A percentile compares a stretch with the other conserved stretches of the same genome.
Conservation (phyloP, 495 filamentous ascomycete genomes). For the Aspergillus baeticus region DNA sequence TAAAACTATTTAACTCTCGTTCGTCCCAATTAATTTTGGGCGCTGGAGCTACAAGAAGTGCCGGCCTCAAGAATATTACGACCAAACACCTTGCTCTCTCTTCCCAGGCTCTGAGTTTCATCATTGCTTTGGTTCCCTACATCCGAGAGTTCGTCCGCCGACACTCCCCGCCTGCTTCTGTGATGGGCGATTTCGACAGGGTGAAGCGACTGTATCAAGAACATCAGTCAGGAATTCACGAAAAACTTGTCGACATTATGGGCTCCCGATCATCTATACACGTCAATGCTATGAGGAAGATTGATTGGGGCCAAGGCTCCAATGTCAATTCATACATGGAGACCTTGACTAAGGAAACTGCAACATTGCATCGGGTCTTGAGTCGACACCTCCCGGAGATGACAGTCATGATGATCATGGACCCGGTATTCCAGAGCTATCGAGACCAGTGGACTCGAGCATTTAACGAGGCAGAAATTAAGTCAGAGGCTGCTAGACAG, state of each 20-base stretch:
- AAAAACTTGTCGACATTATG: slow-evolving; percentile 97
- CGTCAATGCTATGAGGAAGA: slow-evolving; percentile 70
- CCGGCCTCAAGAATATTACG: slow-evolving; percentile 93
- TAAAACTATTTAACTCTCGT: slow-evolving; percentile 91
- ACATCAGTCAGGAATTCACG: slow-evolving; percentile 89
- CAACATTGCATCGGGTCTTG: slow-evolving; percentile 82
- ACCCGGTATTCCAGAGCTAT: slow-evolving; percentile 84
- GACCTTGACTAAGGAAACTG: slow-evolving; percentile 83
- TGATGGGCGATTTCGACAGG: slow-evolving; percentile 92
- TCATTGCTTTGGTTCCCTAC: slow-evolving; percentile 84
- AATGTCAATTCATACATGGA: slow-evolving; percentile 80
- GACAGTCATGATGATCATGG: slow-evolving; percentile 83
- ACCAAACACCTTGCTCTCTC: slow-evolving; percentile 93
- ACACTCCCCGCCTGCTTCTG: slow-evolving; percentile 60
- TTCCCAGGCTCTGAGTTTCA: slow-evolving; percentile 84
- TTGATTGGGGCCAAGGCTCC: slow-evolving; percentile 66
- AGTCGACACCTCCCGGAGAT: slow-evolving; percentile 79
- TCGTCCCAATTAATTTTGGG: slow-evolving; percentile 93
- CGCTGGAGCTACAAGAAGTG: slow-evolving; percentile 86
- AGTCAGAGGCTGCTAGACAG: slow-evolving; percentile 63
- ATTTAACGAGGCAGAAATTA: slow-evolving; percentile 64
- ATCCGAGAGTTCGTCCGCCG: slow-evolving; percentile 87
- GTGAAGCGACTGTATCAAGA: slow-evolving; percentile 85
- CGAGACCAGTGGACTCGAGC: slow-evolving; percentile 77
- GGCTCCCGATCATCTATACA: slow-evolving; percentile 69